Percentiles rank a stretch among this genome's conserved stretches.
Conservation (phyloP, 2,329 filamentous ascomycete species). For the Colletotrichum noveboracense region DNA sequence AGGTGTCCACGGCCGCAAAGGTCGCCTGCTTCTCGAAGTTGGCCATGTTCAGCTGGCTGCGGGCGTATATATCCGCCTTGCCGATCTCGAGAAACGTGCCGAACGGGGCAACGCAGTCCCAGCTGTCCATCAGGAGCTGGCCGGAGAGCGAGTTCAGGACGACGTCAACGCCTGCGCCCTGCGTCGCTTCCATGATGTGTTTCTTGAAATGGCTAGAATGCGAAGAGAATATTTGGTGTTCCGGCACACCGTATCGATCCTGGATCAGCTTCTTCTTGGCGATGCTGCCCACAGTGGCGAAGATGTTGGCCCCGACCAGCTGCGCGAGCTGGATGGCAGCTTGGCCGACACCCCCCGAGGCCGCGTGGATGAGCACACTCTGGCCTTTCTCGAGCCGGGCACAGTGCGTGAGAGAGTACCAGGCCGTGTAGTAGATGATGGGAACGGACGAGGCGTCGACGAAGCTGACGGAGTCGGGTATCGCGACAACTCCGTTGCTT, state of each 20-base stretch:
- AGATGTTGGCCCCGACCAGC: conserved; percentile 34
- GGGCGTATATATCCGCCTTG: conserved; percentile 41
- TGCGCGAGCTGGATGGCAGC: conserved; percentile 38
- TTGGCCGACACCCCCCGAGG: conserved; percentile 38
- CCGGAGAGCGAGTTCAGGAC: conserved; percentile 14
- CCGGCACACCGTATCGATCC: conserved; percentile 26
- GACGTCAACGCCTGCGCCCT: conserved; percentile 36
- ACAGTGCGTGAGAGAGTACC: conserved; percentile 28
- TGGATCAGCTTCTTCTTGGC: conserved; percentile 28
- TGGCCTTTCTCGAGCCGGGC: conserved; percentile 31
- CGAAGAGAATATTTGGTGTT: conserved; percentile 29
- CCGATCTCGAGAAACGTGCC: conserved; percentile 53
- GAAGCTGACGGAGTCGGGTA: conserved; percentile 42
- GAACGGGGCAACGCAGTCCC: conserved; percentile 46
- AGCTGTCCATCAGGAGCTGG: conserved; percentile 47
- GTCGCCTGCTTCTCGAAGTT: not conserved
- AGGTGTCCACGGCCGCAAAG: not conserved
- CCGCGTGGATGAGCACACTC: conserved; percentile 40
- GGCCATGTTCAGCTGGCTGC: conserved; percentile 21
- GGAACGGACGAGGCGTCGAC: conserved; percentile 37
- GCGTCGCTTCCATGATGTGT: conserved; percentile 31
- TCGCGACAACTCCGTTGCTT: conserved; percentile 28
- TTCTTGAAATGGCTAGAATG: conserved; percentile 31
- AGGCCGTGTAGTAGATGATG: conserved; percentile 31
- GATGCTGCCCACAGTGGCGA: conserved; percentile 31